Evolutionary conservation across 441 rosid species (phyloP).

Genomic region (Pelargonium citronellum): DNA sequence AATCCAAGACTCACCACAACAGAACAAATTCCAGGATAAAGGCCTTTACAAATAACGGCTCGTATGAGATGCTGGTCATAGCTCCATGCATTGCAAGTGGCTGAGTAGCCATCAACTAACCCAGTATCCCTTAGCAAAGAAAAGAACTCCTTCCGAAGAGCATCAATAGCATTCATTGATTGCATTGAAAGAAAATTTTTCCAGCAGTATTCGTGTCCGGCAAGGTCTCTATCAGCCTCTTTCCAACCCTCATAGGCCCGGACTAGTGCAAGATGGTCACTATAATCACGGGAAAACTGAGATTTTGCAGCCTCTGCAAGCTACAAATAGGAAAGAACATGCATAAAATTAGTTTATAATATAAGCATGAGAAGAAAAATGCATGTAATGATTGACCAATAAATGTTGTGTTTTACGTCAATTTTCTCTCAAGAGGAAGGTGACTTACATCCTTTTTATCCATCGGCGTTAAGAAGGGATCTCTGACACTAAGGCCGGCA

Average conservation of each 20-base stretch:
- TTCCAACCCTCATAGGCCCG: slow-evolving; percentile 99
- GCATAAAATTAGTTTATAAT: not conserved
- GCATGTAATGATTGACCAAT: not conserved
- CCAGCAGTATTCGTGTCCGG: slow-evolving; percentile 95
- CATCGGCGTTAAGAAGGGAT: slow-evolving; percentile 97
- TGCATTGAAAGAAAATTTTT: slow-evolving; percentile 93
- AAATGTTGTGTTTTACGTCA: no score
- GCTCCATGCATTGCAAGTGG: slow-evolving; percentile 67
- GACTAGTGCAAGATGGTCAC: slow-evolving; percentile 99
- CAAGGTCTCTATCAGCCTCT: slow-evolving; percentile 90
- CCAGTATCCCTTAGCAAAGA: slow-evolving; percentile 85
- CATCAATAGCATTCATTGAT: slow-evolving; percentile 93
- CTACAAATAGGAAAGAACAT: slow-evolving; percentile 34
- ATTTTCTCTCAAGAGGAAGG: not conserved
- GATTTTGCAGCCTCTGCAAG: slow-evolving; percentile 93
- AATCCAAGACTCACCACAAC: slow-evolving; percentile 55
- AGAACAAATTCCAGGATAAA: slow-evolving; percentile 93
- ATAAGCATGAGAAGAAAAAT: not conserved
- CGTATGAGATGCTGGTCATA: slow-evolving; percentile 86
- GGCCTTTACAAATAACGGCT: slow-evolving; percentile 91
- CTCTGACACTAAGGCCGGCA: slow-evolving; percentile 94
- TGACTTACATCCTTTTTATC: slow-evolving; percentile 88
- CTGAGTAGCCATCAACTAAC: slow-evolving; percentile 53
- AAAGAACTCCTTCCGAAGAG: slow-evolving; percentile 83
- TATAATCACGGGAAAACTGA: slow-evolving; percentile 91